Evolutionary conservation across 768 basidiomycete genomes (phyloP).

Genomic region (Rhizopogon vulgaris): DNA sequence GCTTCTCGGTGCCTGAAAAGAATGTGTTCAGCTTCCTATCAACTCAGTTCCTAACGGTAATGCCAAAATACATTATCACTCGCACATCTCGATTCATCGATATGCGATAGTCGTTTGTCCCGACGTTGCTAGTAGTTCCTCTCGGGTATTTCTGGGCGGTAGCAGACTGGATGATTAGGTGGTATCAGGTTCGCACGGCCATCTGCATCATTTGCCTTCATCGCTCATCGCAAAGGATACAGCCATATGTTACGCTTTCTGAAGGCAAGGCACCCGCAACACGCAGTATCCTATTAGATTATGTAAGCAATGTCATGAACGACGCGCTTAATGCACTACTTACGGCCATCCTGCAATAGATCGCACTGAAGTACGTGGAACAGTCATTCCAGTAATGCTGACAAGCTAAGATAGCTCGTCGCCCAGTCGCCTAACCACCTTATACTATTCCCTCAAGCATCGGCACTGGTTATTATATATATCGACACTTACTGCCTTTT

Average conservation of each 20-base stretch:
- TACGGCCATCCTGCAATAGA: conserved; percentile 19
- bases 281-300: conserved; percentile 60
- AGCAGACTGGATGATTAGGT: conserved; percentile 48
- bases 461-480: conserved; percentile 49
- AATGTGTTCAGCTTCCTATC: conserved; percentile 48
- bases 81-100: not conserved
- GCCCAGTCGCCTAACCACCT: conserved; percentile 34
- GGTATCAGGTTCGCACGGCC: conserved; percentile 45
- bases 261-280: conserved; percentile 48
- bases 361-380: conserved; percentile 34
- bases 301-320: conserved; percentile 34
- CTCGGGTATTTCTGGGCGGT: conserved; percentile 42
- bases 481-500: conserved; percentile 44
- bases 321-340: not conserved
- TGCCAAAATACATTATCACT: conserved; percentile 1
- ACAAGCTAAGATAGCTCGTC: conserved; percentile 4
- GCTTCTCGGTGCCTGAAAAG: conserved; percentile 44
- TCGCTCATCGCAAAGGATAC: not conserved
- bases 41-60: conserved; percentile 36
- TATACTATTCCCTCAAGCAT: conserved; percentile 42
- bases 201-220: not conserved
- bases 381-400: not conserved
- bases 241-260: conserved; percentile 61
- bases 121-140: conserved; percentile 46
- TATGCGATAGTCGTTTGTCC: conserved; percentile 48